These are phyloP conservation scores for Boechera stricta DNA, from an alignment of 345 rosid species.

Conservation along the genomic window DNA sequence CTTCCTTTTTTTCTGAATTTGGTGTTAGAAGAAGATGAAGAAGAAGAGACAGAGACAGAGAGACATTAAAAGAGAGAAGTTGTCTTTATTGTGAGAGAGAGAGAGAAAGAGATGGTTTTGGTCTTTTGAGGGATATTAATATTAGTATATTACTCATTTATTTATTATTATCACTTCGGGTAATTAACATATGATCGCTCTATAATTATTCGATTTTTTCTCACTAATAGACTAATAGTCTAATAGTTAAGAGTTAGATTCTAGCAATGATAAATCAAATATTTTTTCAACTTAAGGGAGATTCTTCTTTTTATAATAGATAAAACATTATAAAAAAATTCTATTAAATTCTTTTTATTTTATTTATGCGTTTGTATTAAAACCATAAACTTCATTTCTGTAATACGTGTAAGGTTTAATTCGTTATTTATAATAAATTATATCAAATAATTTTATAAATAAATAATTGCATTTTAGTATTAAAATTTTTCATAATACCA, in stretches of 20 bases:
- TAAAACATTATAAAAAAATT: background rate
- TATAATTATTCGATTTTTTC: slow-evolving; percentile 17
- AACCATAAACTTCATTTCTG: too few species aligned
- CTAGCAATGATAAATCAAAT: background rate
- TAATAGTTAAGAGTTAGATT: slow-evolving; percentile 4
- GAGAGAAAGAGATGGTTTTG: slow-evolving; percentile 14
- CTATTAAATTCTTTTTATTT: background rate
- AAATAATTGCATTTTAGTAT: background rate
- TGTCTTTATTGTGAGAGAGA: slow-evolving; percentile 37
- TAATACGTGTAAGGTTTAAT: background rate
- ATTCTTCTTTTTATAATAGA: background rate
- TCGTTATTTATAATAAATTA: too few species aligned
- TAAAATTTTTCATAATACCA: too few species aligned
- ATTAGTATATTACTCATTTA: background rate
- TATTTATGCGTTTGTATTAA: background rate
- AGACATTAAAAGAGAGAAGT: slow-evolving; percentile 42
- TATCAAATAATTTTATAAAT: too few species aligned
- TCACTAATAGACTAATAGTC: too few species aligned
- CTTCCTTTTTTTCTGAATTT: slow-evolving; percentile 17
- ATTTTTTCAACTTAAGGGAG: background rate
- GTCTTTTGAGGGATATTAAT: slow-evolving; percentile 37
- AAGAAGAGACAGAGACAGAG: slow-evolving; percentile 16
- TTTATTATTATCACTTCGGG: slow-evolving; percentile 16
- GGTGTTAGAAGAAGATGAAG: slow-evolving; percentile 16
- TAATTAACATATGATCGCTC: slow-evolving; percentile 27